Evolutionary conservation across 129 eudicot species (phyloP), one percentile per base, ranked within the genome.

Genomic region (Helichrysum umbraculigerum): DNA sequence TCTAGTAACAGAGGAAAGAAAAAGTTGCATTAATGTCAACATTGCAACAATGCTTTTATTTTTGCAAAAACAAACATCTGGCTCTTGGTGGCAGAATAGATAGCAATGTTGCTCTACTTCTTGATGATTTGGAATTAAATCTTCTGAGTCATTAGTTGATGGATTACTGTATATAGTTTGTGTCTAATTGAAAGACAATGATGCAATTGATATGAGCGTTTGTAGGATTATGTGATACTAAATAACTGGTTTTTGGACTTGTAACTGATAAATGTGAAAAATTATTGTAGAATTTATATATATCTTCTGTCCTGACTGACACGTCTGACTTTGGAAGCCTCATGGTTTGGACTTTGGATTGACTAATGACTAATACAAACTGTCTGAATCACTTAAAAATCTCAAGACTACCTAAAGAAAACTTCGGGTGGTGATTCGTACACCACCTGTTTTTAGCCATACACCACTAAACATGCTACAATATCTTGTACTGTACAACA

Each of bases 1-100:
- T 84, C 97, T 93, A 85, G 2, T 28, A 34, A 72, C 22, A 67
- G 12, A 9, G 39, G 12, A 34, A 58, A 71, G 5, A 78, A 77
- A 29, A 39, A 14, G 37, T 42, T 37, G 61, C 16, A 21, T 42
- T 11, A 22, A 37, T 59, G 39, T 54, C 25, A 64, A 59, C 37
- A 20, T 20, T 15, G 28, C 28, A 25, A 25, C 28, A 57, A 14
- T 22, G 52, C 33, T 19, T 17, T 20, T n/a, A 47, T 47, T 51
- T 60, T 32, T 65, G 42, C 72, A 68, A 6, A 15, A 16, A n/a
- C 52, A 77, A 69, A 56, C 71, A 30, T 52, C 56, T 51, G 35
- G 57, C 25, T 21, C 28, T 63, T 75, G 72, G 30, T 42, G 19
- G 3, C 35, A 32, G 64, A 5, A 19, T 41, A 47, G 62, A 33